Evolutionary conservation across 495 filamentous ascomycete species (phyloP).

Genomic region (Corynascus novoguineensis): DNA sequence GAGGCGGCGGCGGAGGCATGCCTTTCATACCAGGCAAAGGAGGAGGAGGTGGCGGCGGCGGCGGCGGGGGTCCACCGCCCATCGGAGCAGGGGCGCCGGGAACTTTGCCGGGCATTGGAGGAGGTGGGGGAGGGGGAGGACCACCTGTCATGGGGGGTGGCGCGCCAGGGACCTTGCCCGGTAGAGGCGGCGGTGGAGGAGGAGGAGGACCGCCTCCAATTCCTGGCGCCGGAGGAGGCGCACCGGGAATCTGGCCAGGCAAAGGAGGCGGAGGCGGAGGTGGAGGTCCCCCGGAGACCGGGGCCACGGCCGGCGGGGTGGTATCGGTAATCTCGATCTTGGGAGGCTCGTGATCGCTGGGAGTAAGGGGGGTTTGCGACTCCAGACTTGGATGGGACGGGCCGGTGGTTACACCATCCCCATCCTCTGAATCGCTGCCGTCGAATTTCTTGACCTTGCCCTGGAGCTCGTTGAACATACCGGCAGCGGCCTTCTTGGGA

Average conservation of each 20-base stretch:
- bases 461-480: conserved; percentile 74
- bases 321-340: conserved; percentile 42
- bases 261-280: conserved; percentile 42
- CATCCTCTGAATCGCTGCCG: conserved; percentile 64
- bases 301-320: conserved; percentile 40
- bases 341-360: conserved; percentile 54
- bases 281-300: conserved; percentile 23
- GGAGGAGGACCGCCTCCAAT: conserved; percentile 13
- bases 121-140: conserved; percentile 31
- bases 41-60: conserved; percentile 41
- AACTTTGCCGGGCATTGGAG: conserved; percentile 45
- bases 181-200: conserved; percentile 36
- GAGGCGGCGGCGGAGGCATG: conserved; percentile 46
- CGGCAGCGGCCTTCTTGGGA: conserved; percentile 64
- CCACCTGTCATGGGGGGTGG: conserved; percentile 42
- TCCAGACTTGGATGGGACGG: conserved; percentile 72
- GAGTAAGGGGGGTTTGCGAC: conserved; percentile 64
- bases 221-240: conserved; percentile 46
- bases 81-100: conserved; percentile 47
- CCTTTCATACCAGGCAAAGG: conserved; percentile 35
- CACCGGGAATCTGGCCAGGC: conserved; percentile 30
- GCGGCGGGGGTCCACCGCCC: conserved; percentile 30
- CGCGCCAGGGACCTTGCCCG: conserved; percentile 29
- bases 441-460: conserved; percentile 70
- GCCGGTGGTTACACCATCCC: conserved; percentile 69